Base-by-base conservation (phyloP, 2,329 filamentous ascomycete genomes). In the Malbranchea zuffiana region DNA sequence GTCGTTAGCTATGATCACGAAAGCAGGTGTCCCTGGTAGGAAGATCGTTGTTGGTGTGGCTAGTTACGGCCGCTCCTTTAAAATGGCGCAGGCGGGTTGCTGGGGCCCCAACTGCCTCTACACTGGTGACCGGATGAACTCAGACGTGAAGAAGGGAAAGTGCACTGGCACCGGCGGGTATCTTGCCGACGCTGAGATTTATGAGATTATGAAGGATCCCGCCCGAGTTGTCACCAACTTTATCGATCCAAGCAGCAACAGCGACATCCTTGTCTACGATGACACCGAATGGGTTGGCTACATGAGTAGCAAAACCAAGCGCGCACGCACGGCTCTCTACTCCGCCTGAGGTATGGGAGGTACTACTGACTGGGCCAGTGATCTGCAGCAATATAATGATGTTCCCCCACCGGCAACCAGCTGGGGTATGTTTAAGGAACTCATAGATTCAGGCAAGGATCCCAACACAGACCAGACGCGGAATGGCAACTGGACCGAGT, bases 121-220 rank as follows among this genome's bases (percentile, higher is more conserved):
- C 35, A 51, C 47, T 1, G 59, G 62, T 8, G 37, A 20, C 5
- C 13, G 31, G 1, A n/a, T n/a, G n/a, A n/a, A n/a, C n/a, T 62
- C 58, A 1, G 28, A 46, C 3, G 60, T 58, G 0, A 27, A 34
- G 2, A 33, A 40, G 3, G 63, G 59, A 1, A 16, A 21, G 1
- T 67, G 61, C 42, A 67, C 62, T 1, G 41, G 37, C 3, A 61
- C 55, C 0, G 44, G 40, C 0, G 63, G 62, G 3, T 63, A 63
- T 37, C 51, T 65, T 6, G 42, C 59, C 10, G 46, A 63, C 31
- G 53, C 55, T 2, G 63, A 66, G 49, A 62, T 66, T 32, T 6
- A 44, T 2, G 47, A 55, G 6, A 56, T 63, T 43, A 47, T 51
- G 28, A n/a, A 32, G 18, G 19, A 19, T 6, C 29, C 28, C 40